Base-by-base conservation (phyloP, 495 filamentous ascomycete species). In the Penicillium angulare region DNA sequence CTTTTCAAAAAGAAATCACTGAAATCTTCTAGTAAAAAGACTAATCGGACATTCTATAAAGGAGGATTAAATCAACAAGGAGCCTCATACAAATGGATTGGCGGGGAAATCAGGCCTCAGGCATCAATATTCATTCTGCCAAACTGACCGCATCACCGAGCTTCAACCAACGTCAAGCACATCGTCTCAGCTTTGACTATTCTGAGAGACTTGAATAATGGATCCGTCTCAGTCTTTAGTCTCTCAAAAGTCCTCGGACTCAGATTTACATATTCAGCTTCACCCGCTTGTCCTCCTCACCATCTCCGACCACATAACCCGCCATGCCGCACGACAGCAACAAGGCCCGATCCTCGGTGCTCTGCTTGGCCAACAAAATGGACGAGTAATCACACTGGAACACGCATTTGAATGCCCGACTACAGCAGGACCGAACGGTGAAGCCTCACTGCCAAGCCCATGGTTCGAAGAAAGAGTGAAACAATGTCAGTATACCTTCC, bases 211-310 rank as follows among this genome's bases (percentile, higher is more conserved):
- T 32, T 43, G 21, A 47, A 73, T 58, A 53, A 59, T 65, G 54
- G 65, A 66, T n/a, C 44, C 63, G 13, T 16, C 57, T 17, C 74
- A 75, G 21, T 75, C 80, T 8, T 76, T 88, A 23, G 60, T 88
- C 26, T 87, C 85, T 1, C 74, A 72, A 8, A 79, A 86, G 59
- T 82, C 87, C 8, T 88, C 91, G 49, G 82, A 86, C 56, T 89
- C 88, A 12, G 85, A 87, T 18, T 82, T 95, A 15, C 82, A 88
- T 56, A 84, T 92, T 23, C 86, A 90, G 57, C 84, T 99, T 4
- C 93, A 99, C 63, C 93, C 93, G 34, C 85, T 99, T 8, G 89
- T 95, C 24, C 84, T 97, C 43, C 89, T 99, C 70, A 95, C 88
- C 16, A 92, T 99, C 52, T 96, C 92, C 43, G 93, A 99, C 73